Evolutionary conservation across 306 rosid genomes (phyloP).

Genomic region (Potentilla sterilis): DNA sequence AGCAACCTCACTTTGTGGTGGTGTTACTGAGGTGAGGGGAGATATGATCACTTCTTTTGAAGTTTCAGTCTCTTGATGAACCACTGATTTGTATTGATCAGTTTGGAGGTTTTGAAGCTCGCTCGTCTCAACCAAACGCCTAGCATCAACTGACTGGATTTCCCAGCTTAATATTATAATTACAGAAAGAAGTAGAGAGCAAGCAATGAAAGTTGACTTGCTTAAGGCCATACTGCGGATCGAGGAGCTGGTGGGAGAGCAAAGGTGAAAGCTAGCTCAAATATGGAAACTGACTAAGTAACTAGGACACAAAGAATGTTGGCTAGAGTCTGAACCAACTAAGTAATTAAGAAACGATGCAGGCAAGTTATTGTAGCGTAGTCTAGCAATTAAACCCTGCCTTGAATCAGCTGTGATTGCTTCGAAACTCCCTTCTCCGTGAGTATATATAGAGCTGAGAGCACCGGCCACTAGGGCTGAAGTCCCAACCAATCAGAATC

Average conservation of each 20-base stretch:
- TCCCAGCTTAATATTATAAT: slow-evolving; percentile 22
- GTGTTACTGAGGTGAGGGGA: slow-evolving; percentile 28
- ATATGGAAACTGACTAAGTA: background rate
- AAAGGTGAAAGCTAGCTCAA: background rate
- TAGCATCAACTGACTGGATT: slow-evolving; percentile 26
- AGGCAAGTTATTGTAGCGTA: background rate
- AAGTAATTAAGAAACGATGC: background rate
- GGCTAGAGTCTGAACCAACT: background rate
- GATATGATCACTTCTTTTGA: background rate
- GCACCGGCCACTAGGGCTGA: background rate
- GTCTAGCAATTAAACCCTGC: background rate
- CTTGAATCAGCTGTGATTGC: slow-evolving; percentile 5
- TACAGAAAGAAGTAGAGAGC: slow-evolving; percentile 21
- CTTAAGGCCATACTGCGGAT: slow-evolving; percentile 33
- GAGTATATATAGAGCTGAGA: slow-evolving; percentile 21
- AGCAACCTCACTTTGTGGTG: slow-evolving; percentile 12
- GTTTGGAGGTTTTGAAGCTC: slow-evolving; percentile 20
- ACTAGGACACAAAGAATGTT: background rate
- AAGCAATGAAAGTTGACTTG: slow-evolving; percentile 1
- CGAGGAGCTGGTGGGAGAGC: background rate
- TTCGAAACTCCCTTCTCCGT: background rate
- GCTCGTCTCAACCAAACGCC: slow-evolving; percentile 25
- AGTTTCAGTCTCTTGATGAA: background rate
- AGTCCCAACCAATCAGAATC: background rate
- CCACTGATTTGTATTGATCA: slow-evolving; percentile 4